Conservation (phyloP, 164 flowering plant species). For the Annona squamosa region DNA sequence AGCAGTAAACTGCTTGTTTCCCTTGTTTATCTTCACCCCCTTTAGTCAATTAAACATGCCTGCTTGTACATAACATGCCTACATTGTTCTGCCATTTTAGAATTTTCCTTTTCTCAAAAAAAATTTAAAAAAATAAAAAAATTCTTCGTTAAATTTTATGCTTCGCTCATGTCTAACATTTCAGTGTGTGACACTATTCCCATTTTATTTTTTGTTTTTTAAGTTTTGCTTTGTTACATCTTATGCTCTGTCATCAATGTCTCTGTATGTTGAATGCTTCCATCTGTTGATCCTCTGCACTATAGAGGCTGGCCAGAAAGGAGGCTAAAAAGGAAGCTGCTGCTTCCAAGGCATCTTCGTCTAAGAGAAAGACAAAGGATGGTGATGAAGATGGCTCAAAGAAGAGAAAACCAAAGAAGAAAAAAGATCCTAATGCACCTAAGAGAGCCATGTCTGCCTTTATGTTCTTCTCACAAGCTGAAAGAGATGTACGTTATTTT, state of each 20-base stretch:
- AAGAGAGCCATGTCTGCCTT: constrained; percentile 81
- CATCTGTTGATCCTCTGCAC: not conserved
- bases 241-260: too few relatives aligned
- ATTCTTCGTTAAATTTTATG: too few relatives aligned
- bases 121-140: too few relatives aligned
- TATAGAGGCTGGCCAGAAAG: constrained; percentile 67
- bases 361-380: constrained; percentile 61
- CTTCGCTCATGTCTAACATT: not conserved
- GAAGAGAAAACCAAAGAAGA: constrained; percentile 86
- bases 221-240: not conserved
- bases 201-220: not conserved
- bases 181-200: not conserved
- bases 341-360: constrained; percentile 40
- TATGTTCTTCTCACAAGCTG: constrained; percentile 75
- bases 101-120: too few relatives aligned
- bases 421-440: constrained; percentile 98
- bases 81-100: too few relatives aligned
- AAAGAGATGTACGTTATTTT: constrained; percentile 60
- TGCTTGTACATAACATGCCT: too few relatives aligned
- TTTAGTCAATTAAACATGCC: too few relatives aligned
- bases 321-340: constrained; percentile 54
- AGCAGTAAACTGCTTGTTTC: constrained; percentile 33
- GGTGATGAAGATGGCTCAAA: constrained; percentile 70
- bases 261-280: not conserved
- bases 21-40: not conserved